Base-by-base conservation (phyloP, 2,329 filamentous ascomycete species). In the Capronia epimyces region DNA sequence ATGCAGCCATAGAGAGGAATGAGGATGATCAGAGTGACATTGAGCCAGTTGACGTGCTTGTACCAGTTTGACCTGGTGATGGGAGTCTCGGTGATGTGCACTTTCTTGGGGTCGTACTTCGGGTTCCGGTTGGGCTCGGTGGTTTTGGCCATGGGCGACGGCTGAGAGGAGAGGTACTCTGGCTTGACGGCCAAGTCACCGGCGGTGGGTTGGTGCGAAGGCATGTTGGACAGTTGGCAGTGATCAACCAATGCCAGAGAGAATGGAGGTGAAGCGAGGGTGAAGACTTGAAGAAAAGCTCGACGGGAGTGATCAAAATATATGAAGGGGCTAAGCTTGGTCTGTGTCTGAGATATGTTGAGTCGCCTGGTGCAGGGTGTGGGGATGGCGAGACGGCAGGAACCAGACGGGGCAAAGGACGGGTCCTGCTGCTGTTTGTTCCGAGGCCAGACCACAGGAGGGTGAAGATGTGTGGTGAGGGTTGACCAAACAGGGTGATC, bases 1-100 rank as follows among this genome's bases (percentile, higher is more conserved):
- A 93, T 70, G 65, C 85, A 79, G 57, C 89, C 89, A 51, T 80
- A 75, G 42, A 90, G 56, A 36, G 90, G 89, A 40, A 95, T 78
- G 60, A 85, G 76, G 59, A 94, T 70, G 67, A 95, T 91, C 67
- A 95, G 79, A 56, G 77, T 79, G 57, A 87, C 83, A 70, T 95
- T 95, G 60, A 95, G 78, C 89, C 89, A 95, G 78, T 95, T 89
- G 75, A 95, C 79, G 67, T 95, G 89, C 74, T 90, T 85, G 73
- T 89, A 83, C 87, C 87, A 93, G 75, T 95, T 95, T 64, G 77
- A 74, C 70, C 76, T 78, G 53, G 87, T 95, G 62, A 94, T 84
- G 51, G 86, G 85, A 57, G 81, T 80, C 59, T 94, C 89, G 59
- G 87, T 82, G 71, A 95, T 93, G 71, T 95, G 89, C 65, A 84